phyloP scores from a whole-genome alignment of 202 grass and related monocot species.

The Dendrocalamus latiflorus region DNA sequence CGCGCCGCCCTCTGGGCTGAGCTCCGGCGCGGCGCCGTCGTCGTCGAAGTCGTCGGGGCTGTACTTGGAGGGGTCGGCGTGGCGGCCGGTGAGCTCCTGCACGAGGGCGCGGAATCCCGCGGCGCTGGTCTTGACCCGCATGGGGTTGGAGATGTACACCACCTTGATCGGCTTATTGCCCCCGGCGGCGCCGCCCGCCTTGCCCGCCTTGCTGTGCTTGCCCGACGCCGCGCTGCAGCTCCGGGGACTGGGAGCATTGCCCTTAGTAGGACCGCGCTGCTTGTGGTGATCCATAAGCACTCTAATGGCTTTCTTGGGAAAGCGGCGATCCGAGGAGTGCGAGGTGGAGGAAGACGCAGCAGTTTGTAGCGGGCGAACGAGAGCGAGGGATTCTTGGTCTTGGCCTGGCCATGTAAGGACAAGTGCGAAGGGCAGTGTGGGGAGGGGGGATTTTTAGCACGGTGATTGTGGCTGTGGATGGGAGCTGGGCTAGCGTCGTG shows the following conservation, averaged over 20 bases:
- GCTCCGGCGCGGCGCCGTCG: not conserved
- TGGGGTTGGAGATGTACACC: conserved; percentile 92
- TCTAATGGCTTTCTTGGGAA: not conserved
- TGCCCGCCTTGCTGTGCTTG: conserved; percentile 18
- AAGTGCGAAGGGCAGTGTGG: not conserved
- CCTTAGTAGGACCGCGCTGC: not conserved
- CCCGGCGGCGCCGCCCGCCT: conserved; percentile 18
- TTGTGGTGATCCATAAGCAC: conserved; percentile 32
- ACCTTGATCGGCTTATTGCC: conserved; percentile 74
- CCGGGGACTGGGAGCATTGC: conserved; percentile 20
- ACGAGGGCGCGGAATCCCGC: conserved; percentile 73
- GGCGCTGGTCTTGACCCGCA: conserved; percentile 62
- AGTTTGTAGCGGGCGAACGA: not conserved
- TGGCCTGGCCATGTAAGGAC: conserved; percentile 38
- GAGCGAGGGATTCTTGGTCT: not conserved
- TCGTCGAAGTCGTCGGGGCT: not conserved
- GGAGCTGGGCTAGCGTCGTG: conserved; percentile 2
- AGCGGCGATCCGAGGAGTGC: conserved; percentile 1
- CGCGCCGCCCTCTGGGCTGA: conserved; percentile 24
- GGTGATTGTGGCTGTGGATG: not conserved
- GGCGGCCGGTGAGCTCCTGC: conserved; percentile 79
- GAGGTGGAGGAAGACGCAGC: not conserved
- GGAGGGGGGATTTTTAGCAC: conserved; percentile 10
- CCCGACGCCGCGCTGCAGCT: conserved; percentile 12
- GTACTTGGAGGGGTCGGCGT: conserved; percentile 67